Base-by-base conservation (phyloP, 2,329 filamentous ascomycete species). In the Apiospora malaysiana region DNA sequence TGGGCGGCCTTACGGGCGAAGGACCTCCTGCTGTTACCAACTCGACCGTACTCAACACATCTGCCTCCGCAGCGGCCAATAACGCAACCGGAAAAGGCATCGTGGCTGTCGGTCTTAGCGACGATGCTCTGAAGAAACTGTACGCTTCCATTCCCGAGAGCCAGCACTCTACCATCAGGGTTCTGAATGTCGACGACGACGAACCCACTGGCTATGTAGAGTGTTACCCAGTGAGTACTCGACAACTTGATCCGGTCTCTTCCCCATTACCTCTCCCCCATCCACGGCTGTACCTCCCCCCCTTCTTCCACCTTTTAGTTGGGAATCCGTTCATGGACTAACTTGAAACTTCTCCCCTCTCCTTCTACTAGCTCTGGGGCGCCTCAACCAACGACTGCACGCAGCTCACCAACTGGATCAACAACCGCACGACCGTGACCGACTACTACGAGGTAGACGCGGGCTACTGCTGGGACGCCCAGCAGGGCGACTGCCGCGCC, bases 391-490 rank as follows among this genome's bases (percentile, higher is more conserved):
- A 10, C 27, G 27, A 63, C 56, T 40, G 32, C 21, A 9, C 2
- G 2, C 4, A 21, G 2, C 27, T 63, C 27, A 2, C 27, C 27
- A 1, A 2, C 18, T 63, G 27, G 27, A 14, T 63, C 56, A 7
- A 3, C 7, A 63, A n/a, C 18, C 56, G 56, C 16, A 18, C 51
- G 32, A 40, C 18, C 25, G 23, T 32, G 8, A 40, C 27, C 18
- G 56, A 40, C 56, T 2, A 2, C 4, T 63, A 40, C 56, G 18
- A 63, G 18, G 32, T 63, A 9, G 56, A 63, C 32, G 18, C 2
- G 25, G 32, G 47, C 45, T 68, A 47, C 67, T 68, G 67, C 67
- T 68, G 42, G 42, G 45, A 46, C 23, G 67, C 40, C 5, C 67
- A 68, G 45, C 9, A 21, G 6, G 67, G 67, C 14, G 12, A 2